These are phyloP conservation scores for Beta lomatogona DNA, from an alignment of 179 eudicot genomes.

Conservation along the genomic window DNA sequence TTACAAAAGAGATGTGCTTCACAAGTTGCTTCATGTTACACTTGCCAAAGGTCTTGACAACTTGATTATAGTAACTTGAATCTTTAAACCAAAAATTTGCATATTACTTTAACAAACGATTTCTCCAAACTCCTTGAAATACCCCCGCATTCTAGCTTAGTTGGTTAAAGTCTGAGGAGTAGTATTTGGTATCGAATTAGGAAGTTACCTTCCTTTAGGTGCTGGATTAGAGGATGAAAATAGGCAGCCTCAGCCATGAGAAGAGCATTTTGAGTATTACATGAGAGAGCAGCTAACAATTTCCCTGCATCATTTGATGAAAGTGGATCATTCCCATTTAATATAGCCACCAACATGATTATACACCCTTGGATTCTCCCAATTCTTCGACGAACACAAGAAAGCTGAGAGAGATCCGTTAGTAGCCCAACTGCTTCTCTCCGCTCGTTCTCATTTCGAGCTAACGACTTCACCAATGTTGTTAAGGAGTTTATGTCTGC, in stretches of 20 bases:
- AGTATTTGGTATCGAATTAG: background rate
- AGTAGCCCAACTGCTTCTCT: slow-evolving; percentile 80
- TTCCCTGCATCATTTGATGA: slow-evolving; percentile 69
- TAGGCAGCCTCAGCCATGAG: slow-evolving; percentile 97
- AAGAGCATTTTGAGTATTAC: slow-evolving; percentile 87
- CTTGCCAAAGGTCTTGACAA: slow-evolving; percentile 20
- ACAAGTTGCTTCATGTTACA: slow-evolving; percentile 25
- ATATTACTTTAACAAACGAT: background rate
- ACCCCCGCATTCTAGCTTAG: no score
- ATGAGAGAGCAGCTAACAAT: slow-evolving; percentile 59
- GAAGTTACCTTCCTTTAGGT: slow-evolving; percentile 72
- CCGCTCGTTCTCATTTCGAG: slow-evolving; percentile 63
- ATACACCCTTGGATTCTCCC: slow-evolving; percentile 90
- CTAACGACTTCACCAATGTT: slow-evolving; percentile 68
- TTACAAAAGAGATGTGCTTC: slow-evolving; percentile 26
- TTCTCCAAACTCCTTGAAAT: no score
- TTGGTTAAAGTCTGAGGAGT: no score
- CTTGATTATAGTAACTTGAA: background rate
- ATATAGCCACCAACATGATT: slow-evolving; percentile 73
- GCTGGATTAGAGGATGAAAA: slow-evolving; percentile 75
- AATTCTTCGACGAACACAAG: slow-evolving; percentile 57
- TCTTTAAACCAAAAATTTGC: background rate
- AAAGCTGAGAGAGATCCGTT: slow-evolving; percentile 50
- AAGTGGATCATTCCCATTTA: slow-evolving; percentile 64
- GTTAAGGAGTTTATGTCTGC: slow-evolving; percentile 52